A percentile compares a stretch with the other conserved stretches of the same genome.
Conservation (phyloP, 805 yeast genomes). For the Sungouiella thailandica region DNA sequence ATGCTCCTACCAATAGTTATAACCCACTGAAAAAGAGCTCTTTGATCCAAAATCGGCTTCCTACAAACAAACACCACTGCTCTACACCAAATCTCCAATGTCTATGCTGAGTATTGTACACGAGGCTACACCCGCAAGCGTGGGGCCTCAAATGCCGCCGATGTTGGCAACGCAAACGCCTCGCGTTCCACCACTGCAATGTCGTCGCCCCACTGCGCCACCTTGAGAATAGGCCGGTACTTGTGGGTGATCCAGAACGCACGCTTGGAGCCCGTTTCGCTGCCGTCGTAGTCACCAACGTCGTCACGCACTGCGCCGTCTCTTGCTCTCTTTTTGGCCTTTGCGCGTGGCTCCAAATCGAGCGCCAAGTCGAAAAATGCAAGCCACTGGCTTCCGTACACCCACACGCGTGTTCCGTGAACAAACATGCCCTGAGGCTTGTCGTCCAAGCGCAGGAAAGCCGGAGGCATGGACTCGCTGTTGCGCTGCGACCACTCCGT, state of each 20-base stretch:
- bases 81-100: not conserved
- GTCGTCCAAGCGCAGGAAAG: constrained; percentile 51
- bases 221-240: constrained; percentile 67
- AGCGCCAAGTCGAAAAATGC: constrained; percentile 62
- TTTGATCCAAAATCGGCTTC: too few relatives aligned
- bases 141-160: constrained; percentile 63
- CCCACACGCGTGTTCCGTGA: constrained; percentile 58
- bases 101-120: constrained; percentile 1
- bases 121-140: constrained; percentile 6
- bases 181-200: constrained; percentile 78
- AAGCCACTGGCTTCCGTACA: constrained; percentile 85
- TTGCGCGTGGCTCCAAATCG: constrained; percentile 45
- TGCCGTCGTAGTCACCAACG: constrained; percentile 28
- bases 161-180: constrained; percentile 46
- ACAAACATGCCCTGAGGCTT: constrained; percentile 69
- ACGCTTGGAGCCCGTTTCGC: constrained; percentile 18
- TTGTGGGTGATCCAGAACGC: constrained; percentile 74
- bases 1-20: too few relatives aligned
- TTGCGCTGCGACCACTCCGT: constrained; percentile 80
- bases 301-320: constrained; percentile 27
- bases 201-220: constrained; percentile 52
- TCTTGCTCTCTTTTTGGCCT: constrained; percentile 38
- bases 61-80: too few relatives aligned
- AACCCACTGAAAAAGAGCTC: too few relatives aligned
- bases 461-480: constrained; percentile 67